These are phyloP conservation scores for Vinca minor DNA, from an alignment of 257 asterid species.

Conservation along the genomic window DNA sequence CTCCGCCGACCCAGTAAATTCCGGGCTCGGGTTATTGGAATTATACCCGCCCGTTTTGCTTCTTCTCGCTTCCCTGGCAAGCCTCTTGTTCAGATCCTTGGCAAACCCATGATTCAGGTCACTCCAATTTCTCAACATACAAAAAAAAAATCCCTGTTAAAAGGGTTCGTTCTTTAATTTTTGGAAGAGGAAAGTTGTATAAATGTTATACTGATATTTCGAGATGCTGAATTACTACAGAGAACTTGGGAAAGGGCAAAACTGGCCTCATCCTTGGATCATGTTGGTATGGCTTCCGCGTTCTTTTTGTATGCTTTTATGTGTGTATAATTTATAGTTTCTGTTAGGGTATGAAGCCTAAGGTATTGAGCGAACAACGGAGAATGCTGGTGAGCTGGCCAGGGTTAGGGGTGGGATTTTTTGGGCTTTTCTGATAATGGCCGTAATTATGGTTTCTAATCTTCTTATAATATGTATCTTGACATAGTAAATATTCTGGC, in stretches of 20 bases:
- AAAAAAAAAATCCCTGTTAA: neutral
- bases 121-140: too few relatives aligned
- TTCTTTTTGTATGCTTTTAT: neutral
- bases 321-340: neutral
- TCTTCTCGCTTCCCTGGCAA: constrained; percentile 87
- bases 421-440: too few relatives aligned
- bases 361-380: too few relatives aligned
- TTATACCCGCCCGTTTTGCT: constrained; percentile 90
- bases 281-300: constrained; percentile 40
- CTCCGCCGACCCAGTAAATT: constrained; percentile 47
- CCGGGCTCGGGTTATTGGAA: constrained; percentile 72
- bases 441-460: too few relatives aligned
- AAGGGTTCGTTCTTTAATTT: neutral
- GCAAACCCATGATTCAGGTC: constrained; percentile 98
- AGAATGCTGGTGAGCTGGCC: neutral
- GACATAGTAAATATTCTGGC: too few relatives aligned
- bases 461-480: too few relatives aligned
- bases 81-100: constrained; percentile 78
- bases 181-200: constrained; percentile 6
- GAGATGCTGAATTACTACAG: constrained; percentile 36
- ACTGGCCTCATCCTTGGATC: constrained; percentile 67
- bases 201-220: constrained; percentile 6
- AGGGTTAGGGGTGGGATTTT: too few relatives aligned
- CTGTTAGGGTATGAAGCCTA: too few relatives aligned
- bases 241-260: constrained; percentile 94